A percentile compares a stretch with the other conserved stretches of the same genome.
Evolutionary conservation across 1,284 basidiomycete species (phyloP).

Genomic region (Ganoderma sp.): DNA sequence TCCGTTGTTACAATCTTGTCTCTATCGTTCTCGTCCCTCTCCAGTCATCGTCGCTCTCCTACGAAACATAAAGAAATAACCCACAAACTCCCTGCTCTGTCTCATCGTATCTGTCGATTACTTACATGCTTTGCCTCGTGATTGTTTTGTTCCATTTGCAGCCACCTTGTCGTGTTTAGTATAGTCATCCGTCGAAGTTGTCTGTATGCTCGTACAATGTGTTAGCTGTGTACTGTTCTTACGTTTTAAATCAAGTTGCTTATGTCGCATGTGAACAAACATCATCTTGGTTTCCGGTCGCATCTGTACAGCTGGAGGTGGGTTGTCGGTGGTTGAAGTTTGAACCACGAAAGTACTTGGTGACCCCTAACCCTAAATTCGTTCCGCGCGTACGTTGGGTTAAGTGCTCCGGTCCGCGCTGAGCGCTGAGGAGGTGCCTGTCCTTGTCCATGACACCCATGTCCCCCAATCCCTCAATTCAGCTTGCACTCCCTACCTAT

Average conservation of each 20-base stretch:
- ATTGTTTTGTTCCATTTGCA: slow-evolving; percentile 1
- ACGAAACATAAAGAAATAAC: neutral
- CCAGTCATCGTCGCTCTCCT: neutral
- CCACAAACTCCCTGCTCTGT: neutral
- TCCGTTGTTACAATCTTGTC: neutral
- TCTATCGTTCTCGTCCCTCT: slow-evolving; percentile 4
- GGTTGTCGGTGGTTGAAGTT: neutral
- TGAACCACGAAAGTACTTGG: neutral
- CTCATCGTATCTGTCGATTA: slow-evolving; percentile 1
- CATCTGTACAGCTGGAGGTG: no score
- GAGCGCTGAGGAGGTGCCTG: neutral
- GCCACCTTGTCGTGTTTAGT: slow-evolving; percentile 3
- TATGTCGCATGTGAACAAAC: neutral
- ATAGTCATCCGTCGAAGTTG: slow-evolving; percentile 2
- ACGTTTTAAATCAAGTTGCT: neutral
- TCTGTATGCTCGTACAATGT: slow-evolving; percentile 6
- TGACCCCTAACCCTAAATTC: slow-evolving; percentile 9
- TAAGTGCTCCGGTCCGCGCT: neutral
- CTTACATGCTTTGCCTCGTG: slow-evolving; percentile 1
- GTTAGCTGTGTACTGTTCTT: slow-evolving; percentile 3
- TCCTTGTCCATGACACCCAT: slow-evolving; percentile 28
- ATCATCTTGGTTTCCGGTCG: neutral
- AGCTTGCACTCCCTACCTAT: slow-evolving; percentile 54
- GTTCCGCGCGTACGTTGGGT: neutral
- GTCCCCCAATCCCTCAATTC: slow-evolving; percentile 30